Evolutionary conservation across 345 rosid genomes (phyloP).

Genomic region (Triadica sebifera): DNA sequence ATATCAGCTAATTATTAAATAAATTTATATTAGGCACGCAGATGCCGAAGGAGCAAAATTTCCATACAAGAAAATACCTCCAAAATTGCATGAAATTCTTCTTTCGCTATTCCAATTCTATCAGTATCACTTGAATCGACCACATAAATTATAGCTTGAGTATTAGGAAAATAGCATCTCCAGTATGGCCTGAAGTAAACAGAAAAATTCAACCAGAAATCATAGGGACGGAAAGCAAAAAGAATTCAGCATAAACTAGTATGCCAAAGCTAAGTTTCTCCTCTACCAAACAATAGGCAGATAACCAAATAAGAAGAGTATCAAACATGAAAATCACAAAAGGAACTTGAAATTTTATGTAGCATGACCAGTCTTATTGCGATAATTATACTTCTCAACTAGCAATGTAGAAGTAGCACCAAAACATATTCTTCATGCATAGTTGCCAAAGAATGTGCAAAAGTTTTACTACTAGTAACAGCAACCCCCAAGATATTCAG

Average conservation of each 20-base stretch:
- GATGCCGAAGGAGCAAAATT: no score
- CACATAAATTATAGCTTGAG: constrained; percentile 74
- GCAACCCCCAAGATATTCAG: not conserved
- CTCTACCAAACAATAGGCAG: not conserved
- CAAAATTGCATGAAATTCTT: constrained; percentile 75
- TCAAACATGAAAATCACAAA: not conserved
- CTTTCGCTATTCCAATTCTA: constrained; percentile 66
- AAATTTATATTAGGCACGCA: no score
- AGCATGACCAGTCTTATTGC: not conserved
- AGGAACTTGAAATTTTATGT: not conserved
- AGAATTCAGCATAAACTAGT: not conserved
- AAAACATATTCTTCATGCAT: not conserved
- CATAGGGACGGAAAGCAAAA: not conserved
- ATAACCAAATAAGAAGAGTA: not conserved
- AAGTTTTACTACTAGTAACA: not conserved
- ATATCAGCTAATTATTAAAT: no score
- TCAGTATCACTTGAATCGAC: constrained; percentile 80
- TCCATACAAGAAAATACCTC: constrained; percentile 42
- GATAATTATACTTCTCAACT: not conserved
- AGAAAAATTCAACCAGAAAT: not conserved
- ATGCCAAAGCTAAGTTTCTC: not conserved
- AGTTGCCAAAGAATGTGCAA: not conserved
- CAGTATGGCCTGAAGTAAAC: constrained; percentile 60
- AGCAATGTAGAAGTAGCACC: not conserved
- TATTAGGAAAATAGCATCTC: constrained; percentile 85